Evolutionary conservation across 2,329 filamentous ascomycete genomes (phyloP).

Genomic region (Rutstroemia sp.): DNA sequence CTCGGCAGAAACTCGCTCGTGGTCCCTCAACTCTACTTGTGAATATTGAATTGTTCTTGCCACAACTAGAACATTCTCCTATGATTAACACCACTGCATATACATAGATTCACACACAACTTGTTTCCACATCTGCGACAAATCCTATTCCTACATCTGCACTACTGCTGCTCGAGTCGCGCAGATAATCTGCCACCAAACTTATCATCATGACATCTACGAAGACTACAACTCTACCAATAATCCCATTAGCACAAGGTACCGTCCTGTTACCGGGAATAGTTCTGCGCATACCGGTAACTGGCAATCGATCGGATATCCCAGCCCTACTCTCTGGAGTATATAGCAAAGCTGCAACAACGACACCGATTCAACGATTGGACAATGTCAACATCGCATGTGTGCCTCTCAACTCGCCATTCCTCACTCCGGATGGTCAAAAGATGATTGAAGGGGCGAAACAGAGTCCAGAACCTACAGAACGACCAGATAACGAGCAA

Average conservation of each 20-base stretch:
- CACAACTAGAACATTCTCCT: not conserved
- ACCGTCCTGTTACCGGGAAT: conserved; percentile 80
- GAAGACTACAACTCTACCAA: conserved; percentile 44
- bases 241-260: conserved; percentile 76
- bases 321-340: conserved; percentile 79
- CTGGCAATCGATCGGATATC: conserved; percentile 74
- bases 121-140: not conserved
- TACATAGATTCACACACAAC: not conserved
- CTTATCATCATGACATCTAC: not conserved
- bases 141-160: not conserved
- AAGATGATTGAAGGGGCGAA: conserved; percentile 62
- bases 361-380: conserved; percentile 55
- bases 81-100: not conserved
- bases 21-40: not conserved
- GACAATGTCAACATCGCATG: conserved; percentile 74
- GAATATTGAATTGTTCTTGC: not conserved
- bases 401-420: conserved; percentile 72
- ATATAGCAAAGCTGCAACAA: conserved; percentile 67
- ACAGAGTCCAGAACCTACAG: conserved; percentile 29
- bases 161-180: not conserved
- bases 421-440: conserved; percentile 67
- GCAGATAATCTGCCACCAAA: not conserved
- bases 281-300: conserved; percentile 75
- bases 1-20: not conserved
- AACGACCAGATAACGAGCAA: conserved; percentile 42